Base-by-base conservation (phyloP, 257 asterid genomes). In the Apocynum venetum region DNA sequence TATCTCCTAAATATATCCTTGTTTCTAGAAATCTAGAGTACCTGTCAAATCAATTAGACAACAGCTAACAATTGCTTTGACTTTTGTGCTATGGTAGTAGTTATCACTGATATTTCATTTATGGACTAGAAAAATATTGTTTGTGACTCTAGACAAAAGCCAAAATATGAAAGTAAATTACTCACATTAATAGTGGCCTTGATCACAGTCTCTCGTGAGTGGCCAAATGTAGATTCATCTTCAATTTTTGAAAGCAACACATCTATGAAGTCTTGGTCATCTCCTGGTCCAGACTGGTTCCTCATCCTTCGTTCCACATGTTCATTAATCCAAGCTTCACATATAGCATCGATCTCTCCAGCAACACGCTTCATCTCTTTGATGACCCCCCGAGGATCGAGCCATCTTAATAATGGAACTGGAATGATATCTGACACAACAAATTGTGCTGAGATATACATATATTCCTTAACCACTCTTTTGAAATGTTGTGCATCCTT, bases 151-250 rank as follows among this genome's bases (percentile, higher is more conserved):
- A 46, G 15, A 14, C 17, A 6, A 3, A 44, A 14, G 36, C 4
- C 46, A 46, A 4, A 61, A 15, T 52, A 9, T 46, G 59, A 43
- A 46, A 35, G 20, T 3, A n/a, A 25, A 31, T 12, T 15, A 64
- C 72, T 25, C 72, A 90, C 96, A 90, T 80, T 15, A 20, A 80
- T 69, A 6, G 92, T 90, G 6, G 86, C 96, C 84, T 90, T 88
- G 49, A 87, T 85, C 7, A 85, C 57, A 0, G 88, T 85, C 7
- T 79, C 79, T 14, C 79, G 75, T 0, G 84, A 10, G 60, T 80
- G 79, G 36, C 91, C 92, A 51, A 80, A 82, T 43, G 72, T 20
- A 36, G 46, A 20, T 70, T 72, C 35, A 43, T 71, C 75, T 31
- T 48, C 60, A 35, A 71, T 71, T 15, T 48, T 56, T 48, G 75